Evolutionary conservation across 331 rosid species (phyloP).

Genomic region (Dryas integrifolia): DNA sequence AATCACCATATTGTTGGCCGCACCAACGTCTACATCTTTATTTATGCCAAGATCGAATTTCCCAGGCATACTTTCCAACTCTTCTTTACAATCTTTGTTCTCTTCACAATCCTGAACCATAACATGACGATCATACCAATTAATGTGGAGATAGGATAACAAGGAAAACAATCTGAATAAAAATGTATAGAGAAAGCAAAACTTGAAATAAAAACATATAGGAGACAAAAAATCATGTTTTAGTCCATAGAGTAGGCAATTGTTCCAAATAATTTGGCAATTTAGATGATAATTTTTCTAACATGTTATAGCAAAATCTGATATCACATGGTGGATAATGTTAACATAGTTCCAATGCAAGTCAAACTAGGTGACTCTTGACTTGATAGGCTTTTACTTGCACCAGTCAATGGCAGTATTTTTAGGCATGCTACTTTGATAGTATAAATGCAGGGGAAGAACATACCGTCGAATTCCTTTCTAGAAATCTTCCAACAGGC

Average conservation of each 20-base stretch:
- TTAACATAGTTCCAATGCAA: not conserved
- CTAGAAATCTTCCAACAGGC: conserved; percentile 12
- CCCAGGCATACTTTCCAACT: not conserved
- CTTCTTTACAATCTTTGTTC: not conserved
- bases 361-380: not conserved
- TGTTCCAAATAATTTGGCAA: not conserved
- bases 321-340: too few relatives aligned
- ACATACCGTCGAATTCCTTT: conserved; percentile 1
- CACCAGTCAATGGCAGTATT: not conserved
- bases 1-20: not conserved
- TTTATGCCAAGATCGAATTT: not conserved
- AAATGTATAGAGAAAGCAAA: not conserved
- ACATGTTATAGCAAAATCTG: not conserved
- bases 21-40: conserved; percentile 9
- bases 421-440: not conserved
- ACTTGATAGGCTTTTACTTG: not conserved
- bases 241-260: not conserved
- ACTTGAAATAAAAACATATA: not conserved
- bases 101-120: not conserved
- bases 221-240: not conserved
- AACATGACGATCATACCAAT: not conserved
- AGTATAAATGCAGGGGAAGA: not conserved
- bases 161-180: not conserved
- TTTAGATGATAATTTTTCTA: not conserved
- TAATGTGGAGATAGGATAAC: not conserved